A percentile compares a stretch with the other conserved stretches of the same genome.
Conservation (phyloP, 2,329 filamentous ascomycete species). For the Colletotrichum chlorophyti region DNA sequence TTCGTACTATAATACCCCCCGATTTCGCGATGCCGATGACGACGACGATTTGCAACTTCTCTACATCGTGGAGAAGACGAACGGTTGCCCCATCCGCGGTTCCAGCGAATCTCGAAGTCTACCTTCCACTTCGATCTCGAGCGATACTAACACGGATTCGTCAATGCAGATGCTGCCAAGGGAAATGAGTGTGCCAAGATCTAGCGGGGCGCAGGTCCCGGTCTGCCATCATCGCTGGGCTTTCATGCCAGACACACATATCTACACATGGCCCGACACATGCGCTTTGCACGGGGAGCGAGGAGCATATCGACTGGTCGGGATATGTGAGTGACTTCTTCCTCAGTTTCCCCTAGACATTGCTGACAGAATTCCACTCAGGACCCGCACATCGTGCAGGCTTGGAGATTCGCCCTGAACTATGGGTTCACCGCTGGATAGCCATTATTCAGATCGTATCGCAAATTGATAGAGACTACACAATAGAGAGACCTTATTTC, state of each 20-base stretch:
- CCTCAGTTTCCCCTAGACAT: not conserved
- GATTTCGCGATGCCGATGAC: constrained; percentile 21
- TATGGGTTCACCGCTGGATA: too few species aligned
- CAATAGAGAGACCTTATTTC: not conserved
- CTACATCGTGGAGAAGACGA: constrained; percentile 23
- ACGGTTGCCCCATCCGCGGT: constrained; percentile 17
- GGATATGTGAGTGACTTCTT: constrained; percentile 8
- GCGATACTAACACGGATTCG: constrained; percentile 25
- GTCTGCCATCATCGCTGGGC: constrained; percentile 10
- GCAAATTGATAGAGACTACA: too few species aligned
- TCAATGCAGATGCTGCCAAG: constrained; percentile 17
- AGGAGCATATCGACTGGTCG: constrained; percentile 1
- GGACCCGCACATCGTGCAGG: too few species aligned
- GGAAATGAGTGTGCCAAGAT: not conserved
- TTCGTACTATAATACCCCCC: constrained; percentile 19
- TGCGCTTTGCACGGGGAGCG: constrained; percentile 15
- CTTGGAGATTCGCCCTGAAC: too few species aligned
- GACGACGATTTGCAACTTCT: constrained; percentile 28
- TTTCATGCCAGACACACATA: not conserved
- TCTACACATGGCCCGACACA: constrained; percentile 3
- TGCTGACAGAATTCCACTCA: not conserved
- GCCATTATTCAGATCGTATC: too few species aligned
- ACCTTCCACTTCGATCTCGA: constrained; percentile 11
- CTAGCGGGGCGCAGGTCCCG: constrained; percentile 1
- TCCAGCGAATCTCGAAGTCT: constrained; percentile 10